These are phyloP conservation scores for Cladobotryum mycophilum DNA, from an alignment of 2,329 filamentous ascomycete species.

Conservation along the genomic window DNA sequence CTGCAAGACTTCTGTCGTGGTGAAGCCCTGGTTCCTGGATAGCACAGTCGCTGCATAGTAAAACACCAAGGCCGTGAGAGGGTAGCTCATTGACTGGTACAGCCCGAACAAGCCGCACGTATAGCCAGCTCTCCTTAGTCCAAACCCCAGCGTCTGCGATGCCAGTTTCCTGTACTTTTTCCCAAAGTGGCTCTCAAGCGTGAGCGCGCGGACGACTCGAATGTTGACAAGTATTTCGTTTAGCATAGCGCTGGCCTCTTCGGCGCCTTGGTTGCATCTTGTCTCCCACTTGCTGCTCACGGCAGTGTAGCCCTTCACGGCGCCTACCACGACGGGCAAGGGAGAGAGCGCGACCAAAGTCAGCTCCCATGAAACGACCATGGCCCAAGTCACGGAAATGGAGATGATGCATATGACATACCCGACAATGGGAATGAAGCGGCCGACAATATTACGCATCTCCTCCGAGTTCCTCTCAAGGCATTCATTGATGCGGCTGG, in stretches of 20 bases:
- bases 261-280: slow-evolving; percentile 56
- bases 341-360: slow-evolving; percentile 68
- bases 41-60: slow-evolving; percentile 71
- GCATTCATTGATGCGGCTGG: slow-evolving; percentile 58
- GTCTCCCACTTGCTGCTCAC: slow-evolving; percentile 68
- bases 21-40: slow-evolving; percentile 37
- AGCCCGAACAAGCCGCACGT: slow-evolving; percentile 69
- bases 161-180: slow-evolving; percentile 53
- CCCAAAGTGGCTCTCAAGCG: slow-evolving; percentile 65
- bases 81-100: slow-evolving; percentile 65
- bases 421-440: slow-evolving; percentile 66
- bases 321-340: slow-evolving; percentile 58
- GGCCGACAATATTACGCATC: slow-evolving; percentile 73
- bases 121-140: slow-evolving; percentile 59
- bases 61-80: slow-evolving; percentile 72
- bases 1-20: slow-evolving; percentile 57
- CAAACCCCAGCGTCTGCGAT: slow-evolving; percentile 48
- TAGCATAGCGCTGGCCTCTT: slow-evolving; percentile 50
- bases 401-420: slow-evolving; percentile 60
- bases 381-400: slow-evolving; percentile 68
- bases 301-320: slow-evolving; percentile 59
- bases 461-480: slow-evolving; percentile 82
- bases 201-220: slow-evolving; percentile 68
- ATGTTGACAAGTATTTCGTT: slow-evolving; percentile 75
- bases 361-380: slow-evolving; percentile 71